Conservation (phyloP, 805 yeast species). For the Zygoascus flipseniorum region DNA sequence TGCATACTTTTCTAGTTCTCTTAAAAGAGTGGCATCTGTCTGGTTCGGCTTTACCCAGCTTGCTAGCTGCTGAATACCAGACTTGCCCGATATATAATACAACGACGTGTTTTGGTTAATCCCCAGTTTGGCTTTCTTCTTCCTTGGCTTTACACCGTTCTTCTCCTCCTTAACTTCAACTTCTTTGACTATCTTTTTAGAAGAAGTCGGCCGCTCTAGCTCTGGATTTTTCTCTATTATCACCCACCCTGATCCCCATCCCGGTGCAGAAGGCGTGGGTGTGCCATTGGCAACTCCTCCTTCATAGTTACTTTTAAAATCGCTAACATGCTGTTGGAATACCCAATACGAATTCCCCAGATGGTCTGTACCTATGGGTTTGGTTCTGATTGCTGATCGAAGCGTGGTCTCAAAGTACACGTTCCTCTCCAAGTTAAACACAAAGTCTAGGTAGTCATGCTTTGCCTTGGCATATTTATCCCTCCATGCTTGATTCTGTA, state of each 20-base stretch:
- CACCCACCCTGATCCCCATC: neutral
- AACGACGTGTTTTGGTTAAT: constrained; percentile 8
- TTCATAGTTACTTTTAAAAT: constrained; percentile 9
- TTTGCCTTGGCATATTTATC: constrained; percentile 13
- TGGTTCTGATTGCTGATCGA: constrained; percentile 26
- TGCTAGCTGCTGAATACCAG: constrained; percentile 18
- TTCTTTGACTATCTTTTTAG: neutral
- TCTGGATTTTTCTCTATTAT: neutral
- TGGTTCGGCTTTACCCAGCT: constrained; percentile 22
- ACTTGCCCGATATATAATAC: constrained; percentile 21
- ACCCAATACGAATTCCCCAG: constrained; percentile 30
- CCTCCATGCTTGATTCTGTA: constrained; percentile 12
- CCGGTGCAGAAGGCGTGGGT: constrained; percentile 14
- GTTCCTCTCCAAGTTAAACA: constrained; percentile 20
- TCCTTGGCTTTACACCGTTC: neutral
- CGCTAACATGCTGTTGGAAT: constrained; percentile 24
- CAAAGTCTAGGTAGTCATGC: constrained; percentile 19
- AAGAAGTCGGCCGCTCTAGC: constrained; percentile 1
- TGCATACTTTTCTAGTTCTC: constrained; percentile 14
- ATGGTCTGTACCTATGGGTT: constrained; percentile 27
- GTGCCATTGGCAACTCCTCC: constrained; percentile 26
- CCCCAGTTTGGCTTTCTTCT: neutral
- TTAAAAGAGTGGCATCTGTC: constrained; percentile 4
- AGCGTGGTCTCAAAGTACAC: constrained; percentile 21
- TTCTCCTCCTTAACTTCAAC: neutral